Base-by-base conservation (phyloP, 2,329 filamentous ascomycete species). In the Ophiostoma pallidulum region DNA sequence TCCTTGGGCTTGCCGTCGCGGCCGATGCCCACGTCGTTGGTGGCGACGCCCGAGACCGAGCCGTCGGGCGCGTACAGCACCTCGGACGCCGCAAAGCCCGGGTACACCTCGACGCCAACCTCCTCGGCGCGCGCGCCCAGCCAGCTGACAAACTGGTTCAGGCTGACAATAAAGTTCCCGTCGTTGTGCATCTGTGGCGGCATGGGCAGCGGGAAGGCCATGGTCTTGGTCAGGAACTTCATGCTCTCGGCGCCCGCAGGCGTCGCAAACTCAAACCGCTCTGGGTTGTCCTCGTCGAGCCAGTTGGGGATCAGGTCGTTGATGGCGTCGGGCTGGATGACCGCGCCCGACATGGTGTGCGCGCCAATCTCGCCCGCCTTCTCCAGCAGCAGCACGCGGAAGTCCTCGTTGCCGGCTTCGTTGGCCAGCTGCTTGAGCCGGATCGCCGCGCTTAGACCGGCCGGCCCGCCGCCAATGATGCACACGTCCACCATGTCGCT, bases 121-220 rank as follows among this genome's bases (percentile, higher is more conserved):
- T 97, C 92, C 67, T 98, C 92, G n/a, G 92, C 92, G 41, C 91
- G 80, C 64, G 97, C 92, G 41, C 87, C 90, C 3, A 98, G 74
- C 92, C 92, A 98, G 67, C 91, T 94, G 49, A 86, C 85, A 60
- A 98, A 84, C 65, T 97, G 87, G 65, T 94, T 97, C 59, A 98
- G 69, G 61, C 87, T 94, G 60, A 98, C 81, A 56, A 98, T 98
- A 66, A 94, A 97, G 68, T 98, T 98, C 56, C 92, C 92, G 60
- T 94, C 79, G 64, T 98, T 98, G 71, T 90, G 80, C 92, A 98
- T 98, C 70, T 97, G 92, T 28, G 92, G 92, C 38, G 92, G 92
- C 12, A 83, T 80, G 1, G 91, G 92, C 45, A 97, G 72, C 6
- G 88, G 87, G 49, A 94, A 79, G 0, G 89, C 72, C 52, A 73